Evolutionary conservation across 768 basidiomycete genomes (phyloP).

Genomic region (Calocybe cyanea): DNA sequence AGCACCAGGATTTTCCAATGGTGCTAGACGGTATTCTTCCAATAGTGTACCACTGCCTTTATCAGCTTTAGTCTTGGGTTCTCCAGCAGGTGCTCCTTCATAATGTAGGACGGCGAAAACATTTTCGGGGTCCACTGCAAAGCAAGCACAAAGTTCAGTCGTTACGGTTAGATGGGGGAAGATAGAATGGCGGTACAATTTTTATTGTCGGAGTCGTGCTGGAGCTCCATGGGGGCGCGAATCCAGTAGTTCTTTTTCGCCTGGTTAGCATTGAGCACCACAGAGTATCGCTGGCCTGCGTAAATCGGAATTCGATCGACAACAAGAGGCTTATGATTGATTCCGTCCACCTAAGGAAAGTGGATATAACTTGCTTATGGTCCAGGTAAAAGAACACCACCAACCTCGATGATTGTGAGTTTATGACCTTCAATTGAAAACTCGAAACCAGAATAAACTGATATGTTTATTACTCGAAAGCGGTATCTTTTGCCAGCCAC

Average conservation of each 20-base stretch:
- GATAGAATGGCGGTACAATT: not conserved
- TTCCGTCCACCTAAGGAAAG: constrained; percentile 30
- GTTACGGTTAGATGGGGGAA: not conserved
- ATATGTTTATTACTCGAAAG: constrained; percentile 37
- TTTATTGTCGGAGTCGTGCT: constrained; percentile 22
- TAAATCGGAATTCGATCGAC: constrained; percentile 30
- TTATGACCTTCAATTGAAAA: constrained; percentile 25
- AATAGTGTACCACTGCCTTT: constrained; percentile 1
- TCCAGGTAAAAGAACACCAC: too few relatives aligned
- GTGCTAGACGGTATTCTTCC: constrained; percentile 22
- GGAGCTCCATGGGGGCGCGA: constrained; percentile 25
- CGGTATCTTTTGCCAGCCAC: constrained; percentile 28
- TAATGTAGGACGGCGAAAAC: constrained; percentile 41
- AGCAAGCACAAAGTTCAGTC: too few relatives aligned
- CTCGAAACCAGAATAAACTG: constrained; percentile 26
- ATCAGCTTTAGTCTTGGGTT: constrained; percentile 23
- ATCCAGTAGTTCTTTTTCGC: constrained; percentile 36
- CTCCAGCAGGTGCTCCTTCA: constrained; percentile 30
- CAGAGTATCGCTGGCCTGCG: constrained; percentile 23
- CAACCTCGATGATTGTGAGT: constrained; percentile 25
- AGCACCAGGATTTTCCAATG: constrained; percentile 28
- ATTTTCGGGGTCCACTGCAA: constrained; percentile 24
- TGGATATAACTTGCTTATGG: not conserved
- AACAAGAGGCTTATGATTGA: constrained; percentile 21
- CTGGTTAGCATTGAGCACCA: constrained; percentile 24